Percentiles rank a stretch among this genome's conserved stretches.
These are phyloP conservation scores for Cyclostephanos tholiformis DNA, from an alignment of 108 stramenopile genomes.

Conservation along the genomic window DNA sequence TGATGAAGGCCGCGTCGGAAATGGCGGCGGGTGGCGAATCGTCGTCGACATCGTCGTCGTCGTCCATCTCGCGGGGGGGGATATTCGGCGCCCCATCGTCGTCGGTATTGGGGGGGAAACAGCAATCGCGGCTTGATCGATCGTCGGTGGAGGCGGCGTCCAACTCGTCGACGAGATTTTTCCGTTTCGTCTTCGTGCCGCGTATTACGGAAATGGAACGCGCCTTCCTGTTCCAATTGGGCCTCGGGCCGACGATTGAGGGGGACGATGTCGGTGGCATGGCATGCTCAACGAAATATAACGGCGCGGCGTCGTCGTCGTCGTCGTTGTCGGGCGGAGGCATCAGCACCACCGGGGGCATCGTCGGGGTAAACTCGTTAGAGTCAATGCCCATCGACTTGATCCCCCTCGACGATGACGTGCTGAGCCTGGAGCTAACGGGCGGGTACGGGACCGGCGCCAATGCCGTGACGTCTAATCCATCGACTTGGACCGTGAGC, in stretches of 20 bases:
- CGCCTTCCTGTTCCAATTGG: slow-evolving; percentile 30
- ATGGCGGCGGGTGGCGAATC: no score
- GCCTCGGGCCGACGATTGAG: slow-evolving; percentile 23
- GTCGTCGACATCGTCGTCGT: neutral
- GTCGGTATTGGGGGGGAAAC: neutral
- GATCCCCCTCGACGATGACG: slow-evolving; percentile 51
- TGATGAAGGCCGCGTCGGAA: neutral
- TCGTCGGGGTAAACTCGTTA: slow-evolving; percentile 17
- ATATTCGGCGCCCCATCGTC: neutral
- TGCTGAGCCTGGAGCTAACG: slow-evolving; percentile 45
- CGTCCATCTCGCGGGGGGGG: neutral
- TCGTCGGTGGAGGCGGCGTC: neutral
- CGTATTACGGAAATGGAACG: slow-evolving; percentile 47
- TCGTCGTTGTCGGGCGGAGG: neutral
- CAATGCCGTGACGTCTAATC: no score
- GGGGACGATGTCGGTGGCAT: neutral
- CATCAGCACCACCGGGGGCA: slow-evolving; percentile 3
- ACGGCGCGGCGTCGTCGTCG: neutral
- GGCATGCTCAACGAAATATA: neutral
- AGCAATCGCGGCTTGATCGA: neutral
- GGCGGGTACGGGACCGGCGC: slow-evolving; percentile 18
- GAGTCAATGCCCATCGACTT: slow-evolving; percentile 48
- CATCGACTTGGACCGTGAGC: no score
- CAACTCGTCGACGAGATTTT: slow-evolving; percentile 9
- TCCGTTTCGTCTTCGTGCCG: slow-evolving; percentile 45